Evolutionary conservation across 495 filamentous ascomycete species (phyloP).

Genomic region (Amphirosellinia nigrospora): DNA sequence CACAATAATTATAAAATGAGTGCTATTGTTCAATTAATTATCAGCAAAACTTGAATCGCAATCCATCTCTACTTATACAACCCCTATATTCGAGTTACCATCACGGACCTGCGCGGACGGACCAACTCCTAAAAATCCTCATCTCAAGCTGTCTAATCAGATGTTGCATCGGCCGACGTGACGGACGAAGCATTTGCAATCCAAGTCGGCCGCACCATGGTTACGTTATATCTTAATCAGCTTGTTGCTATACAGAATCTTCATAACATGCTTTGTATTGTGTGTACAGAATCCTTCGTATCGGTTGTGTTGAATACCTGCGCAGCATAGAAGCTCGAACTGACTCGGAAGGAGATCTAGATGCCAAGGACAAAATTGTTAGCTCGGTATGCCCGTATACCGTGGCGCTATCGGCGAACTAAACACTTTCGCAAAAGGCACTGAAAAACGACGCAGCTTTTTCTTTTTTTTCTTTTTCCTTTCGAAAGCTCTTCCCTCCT

Average conservation of each 20-base stretch:
- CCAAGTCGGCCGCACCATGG: background rate
- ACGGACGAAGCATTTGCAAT: background rate
- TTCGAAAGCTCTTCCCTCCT: background rate
- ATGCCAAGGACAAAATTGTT: conserved; percentile 6
- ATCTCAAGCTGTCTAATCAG: background rate
- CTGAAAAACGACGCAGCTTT: background rate
- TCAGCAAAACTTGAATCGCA: background rate
- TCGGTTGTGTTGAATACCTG: background rate
- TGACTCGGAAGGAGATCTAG: background rate
- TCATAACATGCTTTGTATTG: background rate
- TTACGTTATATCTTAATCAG: background rate
- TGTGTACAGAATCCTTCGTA: background rate
- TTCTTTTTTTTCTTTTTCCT: too few species aligned
- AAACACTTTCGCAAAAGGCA: background rate
- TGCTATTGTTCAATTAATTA: background rate
- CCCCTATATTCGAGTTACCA: background rate
- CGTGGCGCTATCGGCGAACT: background rate
- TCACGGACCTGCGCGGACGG: conserved; percentile 7
- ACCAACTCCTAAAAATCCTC: background rate
- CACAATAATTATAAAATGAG: background rate
- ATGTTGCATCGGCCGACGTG: conserved; percentile 15
- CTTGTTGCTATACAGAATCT: background rate
- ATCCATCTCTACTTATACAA: conserved; percentile 4
- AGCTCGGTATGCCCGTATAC: conserved; percentile 2
- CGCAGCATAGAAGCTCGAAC: background rate